phyloP scores from a whole-genome alignment of 228 moss, liverwort and hornwort genomes.

The Sphagnum magellanicum region DNA sequence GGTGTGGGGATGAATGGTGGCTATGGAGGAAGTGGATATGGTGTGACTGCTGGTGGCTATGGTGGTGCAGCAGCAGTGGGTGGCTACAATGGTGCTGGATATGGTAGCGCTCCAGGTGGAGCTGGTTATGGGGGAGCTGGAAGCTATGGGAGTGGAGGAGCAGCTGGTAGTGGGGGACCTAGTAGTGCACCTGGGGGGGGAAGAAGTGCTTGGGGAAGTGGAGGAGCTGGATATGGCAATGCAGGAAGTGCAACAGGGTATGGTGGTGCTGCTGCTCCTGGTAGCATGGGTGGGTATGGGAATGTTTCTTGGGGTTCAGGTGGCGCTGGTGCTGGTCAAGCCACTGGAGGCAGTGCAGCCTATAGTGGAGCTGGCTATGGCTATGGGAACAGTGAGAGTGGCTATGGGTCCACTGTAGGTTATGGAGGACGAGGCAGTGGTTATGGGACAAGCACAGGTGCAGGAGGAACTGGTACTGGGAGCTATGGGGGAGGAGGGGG shows the following conservation, averaged over 20 bases:
- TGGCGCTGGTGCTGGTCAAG: slow-evolving; percentile 68
- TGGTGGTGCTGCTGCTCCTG: slow-evolving; percentile 54
- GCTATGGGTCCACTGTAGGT: slow-evolving; percentile 72
- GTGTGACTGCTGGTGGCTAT: slow-evolving; percentile 65
- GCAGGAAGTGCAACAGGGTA: slow-evolving; percentile 73
- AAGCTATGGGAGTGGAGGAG: slow-evolving; percentile 71
- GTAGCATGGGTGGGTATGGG: slow-evolving; percentile 82
- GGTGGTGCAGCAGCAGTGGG: slow-evolving; percentile 70
- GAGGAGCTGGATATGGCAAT: slow-evolving; percentile 73
- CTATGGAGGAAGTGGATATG: slow-evolving; percentile 87
- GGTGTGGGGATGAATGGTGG: slow-evolving; percentile 82
- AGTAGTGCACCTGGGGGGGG: slow-evolving; percentile 65
- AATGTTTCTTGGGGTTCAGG: slow-evolving; percentile 71
- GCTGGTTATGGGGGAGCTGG: slow-evolving; percentile 57
- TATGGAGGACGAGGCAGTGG: slow-evolving; percentile 84
- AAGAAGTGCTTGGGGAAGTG: slow-evolving; percentile 82
- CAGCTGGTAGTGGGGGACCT: slow-evolving; percentile 56
- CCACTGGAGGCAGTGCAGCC: slow-evolving; percentile 56
- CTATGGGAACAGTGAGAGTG: slow-evolving; percentile 78
- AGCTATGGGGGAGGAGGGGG: slow-evolving; percentile 75
- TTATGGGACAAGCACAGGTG: slow-evolving; percentile 76
- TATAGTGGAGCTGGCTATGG: slow-evolving; percentile 81
- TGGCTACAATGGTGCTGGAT: slow-evolving; percentile 75
- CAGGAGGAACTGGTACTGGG: slow-evolving; percentile 67
- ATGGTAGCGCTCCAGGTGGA: slow-evolving; percentile 57